Conservation (phyloP, 2,329 filamentous ascomycete species). For the Rutstroemia sp. region DNA sequence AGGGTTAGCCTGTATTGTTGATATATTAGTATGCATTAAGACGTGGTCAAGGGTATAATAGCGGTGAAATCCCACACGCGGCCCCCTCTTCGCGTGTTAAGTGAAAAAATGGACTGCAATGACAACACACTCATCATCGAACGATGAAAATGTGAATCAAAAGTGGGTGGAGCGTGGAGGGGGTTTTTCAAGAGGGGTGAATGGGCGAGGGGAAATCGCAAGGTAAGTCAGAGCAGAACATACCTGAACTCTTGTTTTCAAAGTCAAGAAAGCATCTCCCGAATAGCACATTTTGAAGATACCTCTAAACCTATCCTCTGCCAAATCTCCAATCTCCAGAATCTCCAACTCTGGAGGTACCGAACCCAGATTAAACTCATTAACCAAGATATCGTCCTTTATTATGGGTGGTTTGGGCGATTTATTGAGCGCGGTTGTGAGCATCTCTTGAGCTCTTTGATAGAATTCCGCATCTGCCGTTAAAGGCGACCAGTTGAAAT, state of each 20-base stretch:
- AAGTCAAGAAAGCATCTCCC: conserved; percentile 88
- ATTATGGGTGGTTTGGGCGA: conserved; percentile 97
- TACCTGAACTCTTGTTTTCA: conserved; percentile 92
- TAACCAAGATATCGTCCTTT: conserved; percentile 97
- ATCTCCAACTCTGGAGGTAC: conserved; percentile 95
- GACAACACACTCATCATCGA: background rate
- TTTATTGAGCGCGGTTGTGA: conserved; percentile 94
- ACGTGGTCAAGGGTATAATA: conserved; percentile 12
- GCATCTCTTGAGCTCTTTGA: conserved; percentile 82
- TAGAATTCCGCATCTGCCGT: conserved; percentile 92
- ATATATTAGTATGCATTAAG: conserved; percentile 43
- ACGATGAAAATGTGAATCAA: background rate
- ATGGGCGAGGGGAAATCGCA: no score
- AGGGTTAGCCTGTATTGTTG: conserved; percentile 67
- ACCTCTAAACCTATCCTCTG: conserved; percentile 91
- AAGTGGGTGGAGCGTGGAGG: background rate
- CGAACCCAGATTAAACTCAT: conserved; percentile 92
- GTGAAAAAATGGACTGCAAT: background rate
- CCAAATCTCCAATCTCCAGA: conserved; percentile 92
- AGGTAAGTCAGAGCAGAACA: conserved; percentile 28
- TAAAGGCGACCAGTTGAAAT: conserved; percentile 99
- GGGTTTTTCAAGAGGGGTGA: conserved; percentile 3
- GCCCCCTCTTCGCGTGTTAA: background rate
- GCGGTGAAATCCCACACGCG: background rate
- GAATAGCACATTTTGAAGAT: conserved; percentile 99